Percentiles rank a stretch among this genome's conserved stretches.
phyloP scores from a whole-genome alignment of 805 yeast genomes.

The Candida orba region DNA sequence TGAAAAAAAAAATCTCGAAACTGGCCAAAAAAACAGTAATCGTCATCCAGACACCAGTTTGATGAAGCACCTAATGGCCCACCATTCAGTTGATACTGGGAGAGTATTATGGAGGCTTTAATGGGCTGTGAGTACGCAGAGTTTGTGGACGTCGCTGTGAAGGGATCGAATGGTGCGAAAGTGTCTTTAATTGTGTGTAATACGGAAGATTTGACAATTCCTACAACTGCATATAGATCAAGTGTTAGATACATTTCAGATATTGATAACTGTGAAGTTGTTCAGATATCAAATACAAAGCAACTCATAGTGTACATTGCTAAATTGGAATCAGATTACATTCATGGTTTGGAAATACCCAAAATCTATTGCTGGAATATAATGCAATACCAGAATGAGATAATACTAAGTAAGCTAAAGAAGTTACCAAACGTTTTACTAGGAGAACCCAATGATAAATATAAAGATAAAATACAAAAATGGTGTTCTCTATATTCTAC shows the following conservation, averaged over 20 bases:
- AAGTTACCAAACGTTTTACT: background rate
- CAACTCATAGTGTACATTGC: constrained; percentile 5
- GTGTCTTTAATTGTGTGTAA: background rate
- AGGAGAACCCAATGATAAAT: background rate
- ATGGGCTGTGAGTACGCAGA: background rate
- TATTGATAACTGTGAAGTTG: background rate
- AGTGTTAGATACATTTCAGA: constrained; percentile 6
- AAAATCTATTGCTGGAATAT: constrained; percentile 1
- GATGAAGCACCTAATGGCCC: too few relatives aligned
- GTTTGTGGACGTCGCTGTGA: constrained; percentile 3
- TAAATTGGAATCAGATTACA: constrained; percentile 1
- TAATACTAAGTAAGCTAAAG: constrained; percentile 6
- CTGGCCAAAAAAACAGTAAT: background rate
- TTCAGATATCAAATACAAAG: constrained; percentile 1
- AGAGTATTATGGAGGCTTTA: background rate
- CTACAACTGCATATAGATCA: constrained; percentile 8
- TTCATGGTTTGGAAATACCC: background rate
- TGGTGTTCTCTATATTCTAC: constrained; percentile 8
- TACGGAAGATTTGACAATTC: background rate
- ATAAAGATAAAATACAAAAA: background rate
- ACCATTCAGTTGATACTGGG: too few relatives aligned
- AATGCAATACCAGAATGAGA: background rate
- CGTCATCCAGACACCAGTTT: constrained; percentile 10
- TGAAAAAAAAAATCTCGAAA: constrained; percentile 3
- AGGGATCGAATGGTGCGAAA: background rate